Percentiles rank a stretch among this genome's conserved stretches.
Conservation (phyloP, 2,329 filamentous ascomycete genomes). For the Sporothrix euskadiensis region DNA sequence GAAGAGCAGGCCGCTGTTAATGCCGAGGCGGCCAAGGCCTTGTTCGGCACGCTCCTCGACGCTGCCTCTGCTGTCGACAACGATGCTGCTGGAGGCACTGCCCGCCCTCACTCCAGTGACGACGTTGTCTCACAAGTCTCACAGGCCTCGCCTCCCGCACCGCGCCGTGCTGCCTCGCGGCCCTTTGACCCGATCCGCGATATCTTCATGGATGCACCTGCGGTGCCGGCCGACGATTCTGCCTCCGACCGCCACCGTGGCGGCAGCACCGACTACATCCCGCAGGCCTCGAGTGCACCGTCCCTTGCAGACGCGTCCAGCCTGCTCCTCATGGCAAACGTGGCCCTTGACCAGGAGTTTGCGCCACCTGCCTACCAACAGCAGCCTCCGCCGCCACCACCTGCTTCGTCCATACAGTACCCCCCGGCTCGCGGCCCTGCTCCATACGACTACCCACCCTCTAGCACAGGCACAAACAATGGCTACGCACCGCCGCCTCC, state of each 20-base stretch:
- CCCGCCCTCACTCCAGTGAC: conserved; percentile 11
- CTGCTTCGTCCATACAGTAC: conserved; percentile 18
- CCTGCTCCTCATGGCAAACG: conserved; percentile 30
- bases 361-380: conserved; percentile 12
- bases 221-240: conserved; percentile 26
- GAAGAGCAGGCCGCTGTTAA: conserved; percentile 5
- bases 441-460: conserved; percentile 21
- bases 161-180: conserved; percentile 37
- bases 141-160: not conserved
- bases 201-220: conserved; percentile 39
- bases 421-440: conserved; percentile 23
- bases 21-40: conserved; percentile 1
- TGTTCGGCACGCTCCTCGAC: conserved; percentile 6
- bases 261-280: conserved; percentile 14
- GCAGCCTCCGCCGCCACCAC: not conserved
- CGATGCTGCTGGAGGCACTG: not conserved
- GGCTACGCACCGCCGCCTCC: conserved; percentile 20
- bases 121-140: conserved; percentile 10
- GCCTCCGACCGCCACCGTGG: not conserved
- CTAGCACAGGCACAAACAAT: not conserved
- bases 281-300: not conserved
- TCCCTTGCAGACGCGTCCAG: conserved; percentile 23
- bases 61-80: conserved; percentile 18
- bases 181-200: conserved; percentile 50
- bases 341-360: conserved; percentile 28